Evolutionary conservation across 2,329 filamentous ascomycete species (phyloP).

Genomic region (Colletotrichum nymphaeae): DNA sequence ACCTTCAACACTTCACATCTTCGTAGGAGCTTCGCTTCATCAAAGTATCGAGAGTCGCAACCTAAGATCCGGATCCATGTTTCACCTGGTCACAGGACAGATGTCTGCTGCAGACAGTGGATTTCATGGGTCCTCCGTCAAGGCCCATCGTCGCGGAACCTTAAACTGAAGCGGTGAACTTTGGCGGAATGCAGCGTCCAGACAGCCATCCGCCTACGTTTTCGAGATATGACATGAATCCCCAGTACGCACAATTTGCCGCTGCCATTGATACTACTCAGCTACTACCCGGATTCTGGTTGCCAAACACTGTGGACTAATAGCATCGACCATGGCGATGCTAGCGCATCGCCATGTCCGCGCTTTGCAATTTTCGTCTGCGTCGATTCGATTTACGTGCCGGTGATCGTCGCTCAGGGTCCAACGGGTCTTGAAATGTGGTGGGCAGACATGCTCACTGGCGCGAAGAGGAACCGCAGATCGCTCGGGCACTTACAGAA

Average conservation of each 20-base stretch:
- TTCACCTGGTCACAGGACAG: not conserved
- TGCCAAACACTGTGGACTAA: not conserved
- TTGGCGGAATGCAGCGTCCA: not conserved
- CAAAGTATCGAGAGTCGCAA: not conserved
- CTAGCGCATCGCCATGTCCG: not conserved
- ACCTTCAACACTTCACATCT: not conserved
- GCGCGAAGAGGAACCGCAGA: slow-evolving; percentile 21
- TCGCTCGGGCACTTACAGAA: slow-evolving; percentile 29
- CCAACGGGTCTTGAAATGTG: slow-evolving; percentile 15
- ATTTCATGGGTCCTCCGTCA: not conserved
- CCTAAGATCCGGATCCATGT: not conserved
- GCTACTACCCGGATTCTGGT: no score
- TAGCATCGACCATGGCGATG: not conserved
- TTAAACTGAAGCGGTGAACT: slow-evolving; percentile 11
- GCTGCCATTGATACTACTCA: no score
- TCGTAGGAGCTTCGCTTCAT: not conserved
- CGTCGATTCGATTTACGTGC: slow-evolving; percentile 1
- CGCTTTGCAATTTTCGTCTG: not conserved
- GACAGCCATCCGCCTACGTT: not conserved
- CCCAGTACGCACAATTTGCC: no score
- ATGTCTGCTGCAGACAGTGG: not conserved
- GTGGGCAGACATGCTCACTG: slow-evolving; percentile 9
- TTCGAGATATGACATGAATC: not conserved
- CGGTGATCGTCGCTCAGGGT: slow-evolving; percentile 30
- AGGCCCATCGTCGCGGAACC: not conserved